phyloP scores from a whole-genome alignment of 2,329 filamentous ascomycete genomes.

The Diatrype stigma region DNA sequence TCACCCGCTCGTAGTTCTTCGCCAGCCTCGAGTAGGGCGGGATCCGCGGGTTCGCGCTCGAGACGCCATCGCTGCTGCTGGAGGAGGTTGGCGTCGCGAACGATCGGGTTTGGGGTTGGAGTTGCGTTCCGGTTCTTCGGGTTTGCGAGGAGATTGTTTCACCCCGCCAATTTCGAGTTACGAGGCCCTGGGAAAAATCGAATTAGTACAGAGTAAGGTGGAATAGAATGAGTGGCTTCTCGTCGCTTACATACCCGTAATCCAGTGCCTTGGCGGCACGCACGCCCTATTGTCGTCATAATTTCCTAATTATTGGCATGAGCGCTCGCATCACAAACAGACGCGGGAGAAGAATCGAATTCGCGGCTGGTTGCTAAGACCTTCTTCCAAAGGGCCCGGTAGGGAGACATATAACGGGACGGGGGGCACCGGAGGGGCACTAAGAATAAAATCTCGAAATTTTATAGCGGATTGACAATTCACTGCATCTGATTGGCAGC shows the following conservation, averaged over 20 bases:
- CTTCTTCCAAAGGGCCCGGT: too few relatives aligned
- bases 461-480: not conserved
- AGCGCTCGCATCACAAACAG: conserved; percentile 17
- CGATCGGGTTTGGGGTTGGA: conserved; percentile 21
- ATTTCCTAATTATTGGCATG: conserved; percentile 30
- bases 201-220: too few relatives aligned
- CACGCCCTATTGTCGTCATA: conserved; percentile 29
- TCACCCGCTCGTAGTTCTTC: conserved; percentile 57
- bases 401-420: too few relatives aligned
- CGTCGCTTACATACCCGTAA: conserved; percentile 20
- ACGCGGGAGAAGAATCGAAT: not conserved
- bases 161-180: conserved; percentile 15
- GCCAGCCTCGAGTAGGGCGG: conserved; percentile 67
- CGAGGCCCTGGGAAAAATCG: conserved; percentile 26
- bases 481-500: not conserved
- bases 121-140: too few relatives aligned
- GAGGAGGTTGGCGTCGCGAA: conserved; percentile 31
- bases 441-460: not conserved
- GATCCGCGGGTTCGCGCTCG: conserved; percentile 47
- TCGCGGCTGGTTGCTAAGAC: too few relatives aligned
- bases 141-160: conserved; percentile 17
- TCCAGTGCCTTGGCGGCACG: conserved; percentile 26
- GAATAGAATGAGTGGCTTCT: not conserved
- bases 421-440: not conserved
- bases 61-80: too few relatives aligned